Conservation (phyloP, 192 early-diverging fungal genomes). For the Chytriomyces sp. region DNA sequence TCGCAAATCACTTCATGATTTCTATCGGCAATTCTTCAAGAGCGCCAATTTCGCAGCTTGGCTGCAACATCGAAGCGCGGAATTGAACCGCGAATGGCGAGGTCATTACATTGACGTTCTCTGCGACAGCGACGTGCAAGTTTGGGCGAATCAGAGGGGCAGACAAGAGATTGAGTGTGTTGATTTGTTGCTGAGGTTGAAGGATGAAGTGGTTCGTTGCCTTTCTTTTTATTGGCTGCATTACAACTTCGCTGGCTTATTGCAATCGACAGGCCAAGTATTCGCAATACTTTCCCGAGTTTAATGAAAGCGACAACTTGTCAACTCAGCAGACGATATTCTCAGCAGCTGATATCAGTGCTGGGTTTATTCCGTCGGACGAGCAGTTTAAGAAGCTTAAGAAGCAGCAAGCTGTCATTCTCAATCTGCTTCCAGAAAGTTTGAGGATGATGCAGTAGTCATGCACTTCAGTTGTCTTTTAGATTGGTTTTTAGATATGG, state of each 20-base stretch:
- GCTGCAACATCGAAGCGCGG: constrained; percentile 80
- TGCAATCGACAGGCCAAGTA: constrained; percentile 1
- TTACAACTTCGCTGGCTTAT: neutral
- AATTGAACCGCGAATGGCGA: constrained; percentile 81
- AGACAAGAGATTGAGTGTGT: constrained; percentile 70
- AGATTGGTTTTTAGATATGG: too few species aligned
- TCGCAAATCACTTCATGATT: constrained; percentile 69
- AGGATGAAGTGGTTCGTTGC: constrained; percentile 66
- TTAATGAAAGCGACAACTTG: constrained; percentile 22
- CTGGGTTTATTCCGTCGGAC: constrained; percentile 47
- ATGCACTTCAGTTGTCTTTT: too few species aligned
- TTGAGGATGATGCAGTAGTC: constrained; percentile 35
- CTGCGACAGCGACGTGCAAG: constrained; percentile 58
- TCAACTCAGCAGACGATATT: constrained; percentile 31
- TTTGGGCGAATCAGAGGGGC: constrained; percentile 53
- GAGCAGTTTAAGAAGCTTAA: constrained; percentile 45
- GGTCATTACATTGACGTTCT: constrained; percentile 76
- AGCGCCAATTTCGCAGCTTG: constrained; percentile 97
- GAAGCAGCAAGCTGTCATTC: constrained; percentile 42
- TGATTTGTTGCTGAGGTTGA: constrained; percentile 67
- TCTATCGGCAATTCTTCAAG: constrained; percentile 88
- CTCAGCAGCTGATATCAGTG: neutral
- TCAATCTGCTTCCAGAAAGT: constrained; percentile 48
- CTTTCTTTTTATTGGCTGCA: constrained; percentile 13
- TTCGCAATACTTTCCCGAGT: constrained; percentile 12